Evolutionary conservation across 2,329 filamentous ascomycete genomes (phyloP).

Genomic region (Metarhizium rileyi): DNA sequence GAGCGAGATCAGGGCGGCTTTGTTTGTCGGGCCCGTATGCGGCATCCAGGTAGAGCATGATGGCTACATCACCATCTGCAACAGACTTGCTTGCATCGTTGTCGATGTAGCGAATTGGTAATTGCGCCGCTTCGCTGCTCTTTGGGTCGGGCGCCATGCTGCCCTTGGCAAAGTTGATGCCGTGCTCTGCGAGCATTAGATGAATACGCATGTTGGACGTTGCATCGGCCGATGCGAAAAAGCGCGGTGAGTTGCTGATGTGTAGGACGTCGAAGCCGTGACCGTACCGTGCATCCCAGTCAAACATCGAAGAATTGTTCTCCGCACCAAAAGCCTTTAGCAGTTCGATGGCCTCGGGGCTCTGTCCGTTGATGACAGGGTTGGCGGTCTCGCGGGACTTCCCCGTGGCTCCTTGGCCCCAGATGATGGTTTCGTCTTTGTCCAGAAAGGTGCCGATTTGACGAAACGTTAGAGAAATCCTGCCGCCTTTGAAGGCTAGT

Average conservation of each 20-base stretch:
- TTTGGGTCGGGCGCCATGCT: slow-evolving; percentile 18
- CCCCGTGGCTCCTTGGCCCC: slow-evolving; percentile 78
- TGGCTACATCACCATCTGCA: slow-evolving; percentile 39
- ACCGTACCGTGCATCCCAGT: slow-evolving; percentile 71
- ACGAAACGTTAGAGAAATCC: slow-evolving; percentile 88
- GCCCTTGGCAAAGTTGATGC: slow-evolving; percentile 37
- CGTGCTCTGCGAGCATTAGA: slow-evolving; percentile 39
- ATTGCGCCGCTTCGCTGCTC: slow-evolving; percentile 7
- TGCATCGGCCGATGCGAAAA: slow-evolving; percentile 39
- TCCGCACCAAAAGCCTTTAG: slow-evolving; percentile 75
- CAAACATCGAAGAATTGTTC: slow-evolving; percentile 63
- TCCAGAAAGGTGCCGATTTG: slow-evolving; percentile 79
- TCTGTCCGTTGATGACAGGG: slow-evolving; percentile 59
- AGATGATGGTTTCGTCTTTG: slow-evolving; percentile 56
- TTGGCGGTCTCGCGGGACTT: slow-evolving; percentile 55
- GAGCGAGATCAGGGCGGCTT: slow-evolving; percentile 22
- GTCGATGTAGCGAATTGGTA: slow-evolving; percentile 42
- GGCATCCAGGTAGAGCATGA: slow-evolving; percentile 53
- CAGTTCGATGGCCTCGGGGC: slow-evolving; percentile 55
- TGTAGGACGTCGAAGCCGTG: slow-evolving; percentile 76
- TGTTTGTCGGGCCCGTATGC: slow-evolving; percentile 28
- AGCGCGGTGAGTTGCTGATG: slow-evolving; percentile 39
- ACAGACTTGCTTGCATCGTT: slow-evolving; percentile 38
- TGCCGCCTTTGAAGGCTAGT: slow-evolving; percentile 60
- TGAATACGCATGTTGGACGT: slow-evolving; percentile 39